Conservation (phyloP, 352 stramenopile genomes). For the Pythium brachiatum region DNA sequence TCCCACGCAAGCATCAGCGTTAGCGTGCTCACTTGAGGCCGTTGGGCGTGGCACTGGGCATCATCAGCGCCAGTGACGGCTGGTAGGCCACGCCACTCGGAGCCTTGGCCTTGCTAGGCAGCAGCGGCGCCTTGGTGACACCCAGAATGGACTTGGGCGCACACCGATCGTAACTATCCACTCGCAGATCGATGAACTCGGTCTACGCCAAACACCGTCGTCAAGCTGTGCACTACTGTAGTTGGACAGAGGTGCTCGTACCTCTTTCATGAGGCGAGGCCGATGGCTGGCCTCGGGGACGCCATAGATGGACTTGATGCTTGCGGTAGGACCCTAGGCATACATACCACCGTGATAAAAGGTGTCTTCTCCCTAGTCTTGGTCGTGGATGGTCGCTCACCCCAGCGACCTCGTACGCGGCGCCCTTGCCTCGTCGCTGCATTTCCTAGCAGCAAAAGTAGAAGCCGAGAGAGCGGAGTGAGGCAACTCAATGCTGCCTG, state of each 20-base stretch:
- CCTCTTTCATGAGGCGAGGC: neutral
- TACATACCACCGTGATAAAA: neutral
- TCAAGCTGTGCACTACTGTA: too few species aligned
- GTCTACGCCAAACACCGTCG: slow-evolving; percentile 14
- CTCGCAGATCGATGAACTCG: slow-evolving; percentile 32
- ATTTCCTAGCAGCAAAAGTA: neutral
- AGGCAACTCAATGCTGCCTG: neutral
- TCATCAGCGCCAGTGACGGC: slow-evolving; percentile 14
- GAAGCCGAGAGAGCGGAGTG: neutral
- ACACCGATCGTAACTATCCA: slow-evolving; percentile 28
- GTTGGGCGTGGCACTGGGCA: slow-evolving; percentile 22
- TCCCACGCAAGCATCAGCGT: too few species aligned
- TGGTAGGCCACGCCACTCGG: slow-evolving; percentile 3
- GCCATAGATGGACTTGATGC: neutral
- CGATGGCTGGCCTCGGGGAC: neutral
- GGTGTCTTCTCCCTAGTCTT: too few species aligned
- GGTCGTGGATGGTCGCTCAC: too few species aligned
- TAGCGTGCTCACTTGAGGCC: slow-evolving; percentile 21
- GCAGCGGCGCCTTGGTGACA: slow-evolving; percentile 16
- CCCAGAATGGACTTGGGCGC: slow-evolving; percentile 7
- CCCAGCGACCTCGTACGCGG: slow-evolving; percentile 10
- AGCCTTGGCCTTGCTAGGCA: slow-evolving; percentile 6
- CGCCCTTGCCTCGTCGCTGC: slow-evolving; percentile 13
- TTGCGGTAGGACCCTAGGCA: neutral
- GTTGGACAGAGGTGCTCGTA: neutral